Conservation (phyloP, 1,284 basidiomycete species). For the Inonotus obliquus region DNA sequence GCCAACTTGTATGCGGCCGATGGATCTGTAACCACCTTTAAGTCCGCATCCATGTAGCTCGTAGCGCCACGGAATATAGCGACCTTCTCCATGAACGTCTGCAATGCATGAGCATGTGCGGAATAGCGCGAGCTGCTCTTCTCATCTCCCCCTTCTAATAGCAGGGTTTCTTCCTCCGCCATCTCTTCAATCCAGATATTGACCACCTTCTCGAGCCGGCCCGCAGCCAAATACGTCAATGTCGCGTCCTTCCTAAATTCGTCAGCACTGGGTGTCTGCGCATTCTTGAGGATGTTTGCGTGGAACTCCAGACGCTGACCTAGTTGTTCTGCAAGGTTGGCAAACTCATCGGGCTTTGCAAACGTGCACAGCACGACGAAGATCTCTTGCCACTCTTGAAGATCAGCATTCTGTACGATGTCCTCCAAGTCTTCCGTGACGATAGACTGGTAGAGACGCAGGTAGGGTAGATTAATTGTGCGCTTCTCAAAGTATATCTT, state of each 20-base stretch:
- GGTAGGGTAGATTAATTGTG: conserved; percentile 77
- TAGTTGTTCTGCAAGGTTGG: conserved; percentile 84
- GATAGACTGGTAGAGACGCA: conserved; percentile 94
- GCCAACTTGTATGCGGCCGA: conserved; percentile 73
- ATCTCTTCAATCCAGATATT: conserved; percentile 94
- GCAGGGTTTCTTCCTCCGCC: conserved; percentile 73
- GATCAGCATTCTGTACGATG: conserved; percentile 93
- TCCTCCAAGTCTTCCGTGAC: conserved; percentile 90
- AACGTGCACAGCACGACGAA: conserved; percentile 98
- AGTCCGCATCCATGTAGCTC: conserved; percentile 81
- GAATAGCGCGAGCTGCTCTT: conserved; percentile 65
- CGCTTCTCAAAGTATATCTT: conserved; percentile 90
- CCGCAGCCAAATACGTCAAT: conserved; percentile 88
- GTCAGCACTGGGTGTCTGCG: conserved; percentile 40
- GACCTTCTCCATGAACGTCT: conserved; percentile 96
- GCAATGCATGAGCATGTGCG: conserved; percentile 84
- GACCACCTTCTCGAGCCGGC: conserved; percentile 84
- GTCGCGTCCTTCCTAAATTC: conserved; percentile 86
- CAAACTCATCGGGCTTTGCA: conserved; percentile 82
- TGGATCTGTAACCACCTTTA: conserved; percentile 32
- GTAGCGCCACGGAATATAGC: conserved; percentile 91
- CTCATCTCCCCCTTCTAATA: conserved; percentile 42
- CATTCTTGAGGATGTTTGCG: conserved; percentile 53
- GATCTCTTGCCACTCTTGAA: conserved; percentile 94
- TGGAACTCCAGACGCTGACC: conserved; percentile 89